Conservation (phyloP, 2,329 filamentous ascomycete species). For the Laburnicola sp. region DNA sequence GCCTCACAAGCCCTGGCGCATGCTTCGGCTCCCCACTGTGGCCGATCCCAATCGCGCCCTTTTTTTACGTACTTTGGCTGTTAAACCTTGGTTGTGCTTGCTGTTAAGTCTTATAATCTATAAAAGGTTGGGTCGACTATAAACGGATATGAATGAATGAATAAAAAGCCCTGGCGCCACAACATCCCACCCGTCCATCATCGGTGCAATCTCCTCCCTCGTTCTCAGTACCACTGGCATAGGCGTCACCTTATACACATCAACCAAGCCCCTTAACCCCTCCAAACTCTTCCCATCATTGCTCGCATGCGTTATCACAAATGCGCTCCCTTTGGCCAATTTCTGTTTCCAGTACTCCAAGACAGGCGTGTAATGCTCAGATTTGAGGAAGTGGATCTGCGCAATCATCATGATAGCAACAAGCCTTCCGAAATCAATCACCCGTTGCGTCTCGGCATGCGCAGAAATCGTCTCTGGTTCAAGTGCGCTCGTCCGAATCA, state of each 20-base stretch:
- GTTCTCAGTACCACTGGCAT: conserved; percentile 4
- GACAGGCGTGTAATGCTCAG: conserved; percentile 5
- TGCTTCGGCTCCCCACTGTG: too few species aligned
- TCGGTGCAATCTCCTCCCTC: conserved; percentile 1
- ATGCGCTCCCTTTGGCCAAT: conserved; percentile 10
- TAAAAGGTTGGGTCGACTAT: too few species aligned
- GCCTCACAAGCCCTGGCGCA: conserved; percentile 6
- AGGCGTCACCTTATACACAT: conserved; percentile 3
- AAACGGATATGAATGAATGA: too few species aligned
- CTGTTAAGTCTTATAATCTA: too few species aligned
- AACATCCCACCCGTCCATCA: conserved; percentile 13
- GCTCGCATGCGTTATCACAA: conserved; percentile 11
- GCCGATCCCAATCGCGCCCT: too few species aligned
- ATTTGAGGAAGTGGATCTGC: conserved; percentile 10
- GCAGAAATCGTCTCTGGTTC: conserved; percentile 7
- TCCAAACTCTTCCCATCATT: background rate
- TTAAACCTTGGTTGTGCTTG: too few species aligned
- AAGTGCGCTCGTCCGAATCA: conserved; percentile 9
- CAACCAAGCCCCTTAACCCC: background rate
- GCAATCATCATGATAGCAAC: conserved; percentile 13
- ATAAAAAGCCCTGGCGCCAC: too few species aligned
- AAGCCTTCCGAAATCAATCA: conserved; percentile 14
- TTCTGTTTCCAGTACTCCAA: conserved; percentile 8
- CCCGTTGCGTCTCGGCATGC: conserved; percentile 6
- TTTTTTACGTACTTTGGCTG: too few species aligned